Percentiles rank a stretch among this genome's conserved stretches.
Evolutionary conservation across 2,329 filamentous ascomycete species (phyloP).

Genomic region (Colletotrichum higginsianum): DNA sequence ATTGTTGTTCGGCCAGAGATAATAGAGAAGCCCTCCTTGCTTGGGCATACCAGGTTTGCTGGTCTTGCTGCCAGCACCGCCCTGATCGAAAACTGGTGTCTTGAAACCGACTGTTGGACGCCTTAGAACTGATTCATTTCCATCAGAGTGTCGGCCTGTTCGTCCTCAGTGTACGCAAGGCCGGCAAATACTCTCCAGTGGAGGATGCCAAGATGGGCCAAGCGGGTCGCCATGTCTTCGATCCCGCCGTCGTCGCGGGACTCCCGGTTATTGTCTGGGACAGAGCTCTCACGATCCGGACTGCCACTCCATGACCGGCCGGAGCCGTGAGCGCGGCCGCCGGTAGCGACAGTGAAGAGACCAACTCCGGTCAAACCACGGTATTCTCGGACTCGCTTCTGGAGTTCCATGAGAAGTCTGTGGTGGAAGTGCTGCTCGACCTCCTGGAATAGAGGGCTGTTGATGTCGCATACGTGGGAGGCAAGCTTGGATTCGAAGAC

Average conservation of each 20-base stretch:
- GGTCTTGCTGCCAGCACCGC: slow-evolving; percentile 15
- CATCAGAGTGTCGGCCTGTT: slow-evolving; percentile 52
- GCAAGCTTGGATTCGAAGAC: slow-evolving; percentile 66
- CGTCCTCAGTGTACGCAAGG: slow-evolving; percentile 74
- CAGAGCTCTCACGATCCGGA: slow-evolving; percentile 48
- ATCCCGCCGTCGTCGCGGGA: slow-evolving; percentile 68
- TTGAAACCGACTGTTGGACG: neutral
- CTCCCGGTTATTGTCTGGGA: slow-evolving; percentile 55
- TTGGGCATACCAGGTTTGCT: slow-evolving; percentile 21
- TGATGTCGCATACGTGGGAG: slow-evolving; percentile 59
- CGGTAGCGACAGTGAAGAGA: slow-evolving; percentile 70
- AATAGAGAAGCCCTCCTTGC: slow-evolving; percentile 32
- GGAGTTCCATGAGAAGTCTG: slow-evolving; percentile 65
- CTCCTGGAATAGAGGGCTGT: slow-evolving; percentile 61
- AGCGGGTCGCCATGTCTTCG: slow-evolving; percentile 79
- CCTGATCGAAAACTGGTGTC: slow-evolving; percentile 11
- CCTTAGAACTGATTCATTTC: slow-evolving; percentile 48
- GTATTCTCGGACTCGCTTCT: slow-evolving; percentile 66
- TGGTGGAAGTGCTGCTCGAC: slow-evolving; percentile 65
- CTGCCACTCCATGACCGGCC: slow-evolving; percentile 53
- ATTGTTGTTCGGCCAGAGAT: slow-evolving; percentile 41
- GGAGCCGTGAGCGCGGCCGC: slow-evolving; percentile 60
- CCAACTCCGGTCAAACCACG: slow-evolving; percentile 66
- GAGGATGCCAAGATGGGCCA: slow-evolving; percentile 86
- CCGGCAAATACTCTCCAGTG: slow-evolving; percentile 93